Conservation (phyloP, 2,329 filamentous ascomycete species). For the Cladosporium sp. region DNA sequence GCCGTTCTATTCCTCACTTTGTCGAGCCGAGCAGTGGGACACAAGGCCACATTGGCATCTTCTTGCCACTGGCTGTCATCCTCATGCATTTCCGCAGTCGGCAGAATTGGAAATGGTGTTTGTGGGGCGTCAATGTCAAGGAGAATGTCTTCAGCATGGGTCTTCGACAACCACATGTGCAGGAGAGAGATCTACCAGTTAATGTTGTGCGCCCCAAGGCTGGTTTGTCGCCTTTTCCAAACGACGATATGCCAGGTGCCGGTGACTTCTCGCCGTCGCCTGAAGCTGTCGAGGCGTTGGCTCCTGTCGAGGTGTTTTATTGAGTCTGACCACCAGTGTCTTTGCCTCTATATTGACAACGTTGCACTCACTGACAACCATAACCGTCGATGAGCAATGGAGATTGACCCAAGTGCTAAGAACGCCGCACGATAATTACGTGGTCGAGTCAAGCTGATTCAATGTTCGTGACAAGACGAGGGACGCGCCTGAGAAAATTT, state of each 20-base stretch:
- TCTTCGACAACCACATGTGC: conserved; percentile 8
- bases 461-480: too few relatives aligned
- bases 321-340: not conserved
- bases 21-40: conserved; percentile 26
- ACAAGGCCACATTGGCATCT: conserved; percentile 28
- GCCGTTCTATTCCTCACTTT: conserved; percentile 26
- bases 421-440: too few relatives aligned
- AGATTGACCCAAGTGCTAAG: too few relatives aligned
- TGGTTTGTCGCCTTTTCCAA: not conserved
- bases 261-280: not conserved
- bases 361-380: too few relatives aligned
- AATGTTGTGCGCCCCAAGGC: not conserved
- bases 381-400: too few relatives aligned
- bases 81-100: conserved; percentile 23
- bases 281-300: not conserved
- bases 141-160: conserved; percentile 9
- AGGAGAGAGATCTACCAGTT: not conserved
- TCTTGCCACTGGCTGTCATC: conserved; percentile 27
- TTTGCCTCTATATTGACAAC: too few relatives aligned
- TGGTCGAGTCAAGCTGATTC: too few relatives aligned
- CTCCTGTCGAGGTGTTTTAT: not conserved
- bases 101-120: conserved; percentile 10
- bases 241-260: not conserved
- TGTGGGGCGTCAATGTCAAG: conserved; percentile 7
- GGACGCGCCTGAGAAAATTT: too few relatives aligned